These are phyloP conservation scores for Speleostelium caveatum DNA, from an alignment of 78 protist genomes.

Conservation along the genomic window DNA sequence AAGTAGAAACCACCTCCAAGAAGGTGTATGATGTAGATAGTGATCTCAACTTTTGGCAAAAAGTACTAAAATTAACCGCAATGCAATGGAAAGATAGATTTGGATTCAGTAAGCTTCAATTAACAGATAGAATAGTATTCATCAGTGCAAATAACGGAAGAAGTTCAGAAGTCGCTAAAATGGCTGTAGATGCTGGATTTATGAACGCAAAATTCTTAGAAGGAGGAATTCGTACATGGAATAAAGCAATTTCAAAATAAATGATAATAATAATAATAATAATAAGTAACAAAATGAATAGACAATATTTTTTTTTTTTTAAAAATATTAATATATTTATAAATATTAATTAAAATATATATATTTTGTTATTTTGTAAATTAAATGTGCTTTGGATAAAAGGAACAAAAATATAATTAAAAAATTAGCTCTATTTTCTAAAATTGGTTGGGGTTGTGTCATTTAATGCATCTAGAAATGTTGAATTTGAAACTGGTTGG, in stretches of 20 bases:
- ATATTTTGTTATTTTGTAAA: too few species aligned
- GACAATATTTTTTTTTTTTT: not conserved
- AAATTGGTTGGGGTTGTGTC: not conserved
- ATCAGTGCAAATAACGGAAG: constrained; percentile 71
- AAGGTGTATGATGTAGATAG: constrained; percentile 17
- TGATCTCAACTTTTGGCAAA: constrained; percentile 67
- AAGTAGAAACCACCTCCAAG: not conserved
- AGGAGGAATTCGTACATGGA: constrained; percentile 67
- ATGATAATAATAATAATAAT: not conserved
- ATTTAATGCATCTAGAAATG: constrained; percentile 38
- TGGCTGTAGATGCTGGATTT: constrained; percentile 47
- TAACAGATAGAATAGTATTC: constrained; percentile 20
- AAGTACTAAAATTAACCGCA: constrained; percentile 26
- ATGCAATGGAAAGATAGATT: constrained; percentile 69
- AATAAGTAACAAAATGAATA: not conserved
- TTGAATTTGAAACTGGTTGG: not conserved
- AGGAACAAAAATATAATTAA: too few species aligned
- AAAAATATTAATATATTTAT: not conserved
- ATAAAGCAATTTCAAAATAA: constrained; percentile 5
- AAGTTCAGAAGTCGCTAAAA: constrained; percentile 22
- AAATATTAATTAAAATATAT: too few species aligned
- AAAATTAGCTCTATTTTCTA: constrained; percentile 22
- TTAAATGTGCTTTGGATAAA: too few species aligned
- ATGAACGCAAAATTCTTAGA: constrained; percentile 22
- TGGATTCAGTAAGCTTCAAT: constrained; percentile 47